phyloP scores from a whole-genome alignment of 73 alveolate genomes.

The Paramecium tetraurelia region DNA sequence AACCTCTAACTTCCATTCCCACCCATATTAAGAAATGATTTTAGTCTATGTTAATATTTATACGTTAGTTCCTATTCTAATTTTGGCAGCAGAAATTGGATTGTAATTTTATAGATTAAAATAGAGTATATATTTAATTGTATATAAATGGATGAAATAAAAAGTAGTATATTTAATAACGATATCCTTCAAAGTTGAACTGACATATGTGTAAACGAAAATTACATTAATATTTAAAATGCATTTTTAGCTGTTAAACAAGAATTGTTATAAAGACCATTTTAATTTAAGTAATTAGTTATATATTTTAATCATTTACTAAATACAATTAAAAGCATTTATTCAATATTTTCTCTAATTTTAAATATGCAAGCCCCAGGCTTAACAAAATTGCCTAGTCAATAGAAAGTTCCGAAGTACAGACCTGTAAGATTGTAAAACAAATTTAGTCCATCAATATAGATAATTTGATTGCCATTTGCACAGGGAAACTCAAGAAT shows the following conservation, averaged over 20 bases:
- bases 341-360: not conserved
- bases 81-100: not conserved
- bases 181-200: too few species aligned
- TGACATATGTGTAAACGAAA: too few species aligned
- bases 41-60: not conserved
- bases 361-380: constrained; percentile 1
- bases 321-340: not conserved
- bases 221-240: too few species aligned
- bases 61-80: not conserved
- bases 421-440: constrained; percentile 13
- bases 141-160: too few species aligned
- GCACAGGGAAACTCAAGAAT: constrained; percentile 73
- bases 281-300: not conserved
- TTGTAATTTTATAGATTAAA: too few species aligned
- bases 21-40: not conserved
- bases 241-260: not conserved
- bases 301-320: not conserved
- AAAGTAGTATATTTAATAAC: too few species aligned
- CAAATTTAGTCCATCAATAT: constrained; percentile 73
- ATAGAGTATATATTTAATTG: too few species aligned
- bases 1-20: not conserved
- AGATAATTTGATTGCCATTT: constrained; percentile 76
- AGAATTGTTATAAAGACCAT: not conserved
- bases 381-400: constrained; percentile 10
- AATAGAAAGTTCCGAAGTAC: not conserved